Conservation (phyloP, 83 land plant genomes). For the Thuja plicata region DNA sequence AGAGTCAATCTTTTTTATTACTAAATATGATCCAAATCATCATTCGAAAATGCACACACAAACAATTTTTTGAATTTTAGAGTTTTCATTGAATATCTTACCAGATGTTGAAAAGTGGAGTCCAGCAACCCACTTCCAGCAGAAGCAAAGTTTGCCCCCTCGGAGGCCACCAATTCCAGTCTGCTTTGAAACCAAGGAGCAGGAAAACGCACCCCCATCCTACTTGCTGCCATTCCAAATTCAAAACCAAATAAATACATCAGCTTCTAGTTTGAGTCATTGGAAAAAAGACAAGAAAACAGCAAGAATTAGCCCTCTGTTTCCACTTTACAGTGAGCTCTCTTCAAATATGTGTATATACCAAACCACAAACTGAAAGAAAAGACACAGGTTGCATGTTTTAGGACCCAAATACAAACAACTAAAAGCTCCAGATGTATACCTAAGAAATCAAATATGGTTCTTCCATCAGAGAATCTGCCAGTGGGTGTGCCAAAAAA, state of each 20-base stretch:
- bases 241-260: neutral
- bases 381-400: neutral
- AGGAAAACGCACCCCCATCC: slow-evolving; percentile 2
- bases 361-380: neutral
- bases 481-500: slow-evolving; percentile 14
- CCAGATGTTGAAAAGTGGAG: slow-evolving; percentile 8
- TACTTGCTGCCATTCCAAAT: slow-evolving; percentile 7
- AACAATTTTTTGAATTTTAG: too few species aligned
- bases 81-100: neutral
- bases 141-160: slow-evolving; percentile 20
- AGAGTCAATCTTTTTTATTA: too few species aligned
- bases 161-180: neutral
- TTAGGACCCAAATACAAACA: neutral
- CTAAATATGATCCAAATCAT: too few species aligned
- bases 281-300: neutral
- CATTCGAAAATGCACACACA: too few species aligned
- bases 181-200: slow-evolving; percentile 5
- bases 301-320: neutral
- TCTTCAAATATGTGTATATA: neutral
- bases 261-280: too few species aligned
- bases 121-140: slow-evolving; percentile 16
- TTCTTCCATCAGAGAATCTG: slow-evolving; percentile 17
- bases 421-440: neutral
- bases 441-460: slow-evolving; percentile 13
- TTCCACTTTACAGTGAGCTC: too few species aligned